A percentile compares a stretch with the other conserved stretches of the same genome.
These are phyloP conservation scores for Draba incana DNA, from an alignment of 345 rosid genomes.

Conservation along the genomic window DNA sequence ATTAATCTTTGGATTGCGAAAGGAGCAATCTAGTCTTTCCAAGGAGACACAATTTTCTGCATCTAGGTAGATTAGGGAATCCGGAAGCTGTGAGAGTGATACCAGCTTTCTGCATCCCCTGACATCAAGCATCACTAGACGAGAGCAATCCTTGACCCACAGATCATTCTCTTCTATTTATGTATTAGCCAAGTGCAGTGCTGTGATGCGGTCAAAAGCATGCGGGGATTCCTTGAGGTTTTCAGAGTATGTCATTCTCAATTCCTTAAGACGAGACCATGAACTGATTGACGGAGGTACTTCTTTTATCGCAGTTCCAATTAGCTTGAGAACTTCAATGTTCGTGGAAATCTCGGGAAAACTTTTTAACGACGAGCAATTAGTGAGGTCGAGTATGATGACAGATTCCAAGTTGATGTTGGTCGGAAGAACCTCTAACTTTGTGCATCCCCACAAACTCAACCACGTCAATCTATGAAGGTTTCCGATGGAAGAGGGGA, in stretches of 20 bases:
- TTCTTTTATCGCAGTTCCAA: slow-evolving; percentile 2
- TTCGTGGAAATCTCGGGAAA: slow-evolving; percentile 23
- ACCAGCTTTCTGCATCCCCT: slow-evolving; percentile 10
- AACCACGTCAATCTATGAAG: not conserved
- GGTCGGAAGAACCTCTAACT: not conserved
- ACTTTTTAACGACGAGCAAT: not conserved
- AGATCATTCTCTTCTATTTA: not conserved
- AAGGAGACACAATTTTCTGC: slow-evolving; percentile 19
- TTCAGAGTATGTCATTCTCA: not conserved
- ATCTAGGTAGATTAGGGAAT: not conserved
- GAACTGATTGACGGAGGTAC: not conserved
- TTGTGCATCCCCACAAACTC: not conserved
- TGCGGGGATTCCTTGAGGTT: not conserved
- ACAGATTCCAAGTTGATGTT: slow-evolving; percentile 4
- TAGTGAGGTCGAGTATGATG: not conserved
- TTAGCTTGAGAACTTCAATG: not conserved
- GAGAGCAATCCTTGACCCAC: not conserved
- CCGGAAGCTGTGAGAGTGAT: slow-evolving; percentile 19
- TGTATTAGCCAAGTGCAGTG: not conserved
- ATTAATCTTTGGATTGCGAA: not conserved
- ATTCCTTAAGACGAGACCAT: not conserved
- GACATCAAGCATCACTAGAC: not conserved
- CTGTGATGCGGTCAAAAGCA: not conserved
- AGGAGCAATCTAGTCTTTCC: not conserved
- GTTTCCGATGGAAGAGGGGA: not conserved